Percentiles rank a stretch among this genome's conserved stretches.
These are phyloP conservation scores for Pythium grandisporangium DNA, from an alignment of 352 stramenopile genomes.

Conservation along the genomic window DNA sequence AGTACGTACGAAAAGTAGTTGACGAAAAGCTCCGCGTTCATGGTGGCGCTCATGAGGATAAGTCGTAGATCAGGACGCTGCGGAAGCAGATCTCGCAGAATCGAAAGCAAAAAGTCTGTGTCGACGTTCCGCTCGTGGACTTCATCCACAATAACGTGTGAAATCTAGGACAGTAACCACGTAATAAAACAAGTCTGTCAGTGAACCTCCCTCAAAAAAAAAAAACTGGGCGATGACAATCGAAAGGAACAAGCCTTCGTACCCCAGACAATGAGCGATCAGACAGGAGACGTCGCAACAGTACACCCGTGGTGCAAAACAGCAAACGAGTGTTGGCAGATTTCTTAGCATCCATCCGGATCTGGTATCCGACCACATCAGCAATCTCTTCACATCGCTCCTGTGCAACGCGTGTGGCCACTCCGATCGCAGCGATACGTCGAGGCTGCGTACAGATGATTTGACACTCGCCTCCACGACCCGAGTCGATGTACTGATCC, in stretches of 20 bases:
- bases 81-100: slow-evolving; percentile 80
- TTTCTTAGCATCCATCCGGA: slow-evolving; percentile 92
- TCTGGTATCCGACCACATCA: slow-evolving; percentile 92
- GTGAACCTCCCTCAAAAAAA: not conserved
- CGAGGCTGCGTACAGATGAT: slow-evolving; percentile 97
- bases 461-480: slow-evolving; percentile 82
- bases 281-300: slow-evolving; percentile 89
- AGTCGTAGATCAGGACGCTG: slow-evolving; percentile 78
- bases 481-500: slow-evolving; percentile 86
- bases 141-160: slow-evolving; percentile 98
- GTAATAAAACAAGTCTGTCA: not conserved
- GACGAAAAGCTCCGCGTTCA: slow-evolving; percentile 87
- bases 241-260: slow-evolving; percentile 1
- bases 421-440: slow-evolving; percentile 93
- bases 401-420: slow-evolving; percentile 92
- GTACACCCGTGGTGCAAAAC: slow-evolving; percentile 95
- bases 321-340: slow-evolving; percentile 85
- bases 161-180: slow-evolving; percentile 46
- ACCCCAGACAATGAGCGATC: slow-evolving; percentile 84
- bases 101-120: slow-evolving; percentile 93
- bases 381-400: slow-evolving; percentile 88
- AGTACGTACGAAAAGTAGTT: slow-evolving; percentile 71
- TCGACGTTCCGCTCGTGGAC: slow-evolving; percentile 97
- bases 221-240: not conserved
- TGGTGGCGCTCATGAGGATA: slow-evolving; percentile 96